phyloP scores from a whole-genome alignment of 169 alveolate genomes.

The Neospora caninum region DNA sequence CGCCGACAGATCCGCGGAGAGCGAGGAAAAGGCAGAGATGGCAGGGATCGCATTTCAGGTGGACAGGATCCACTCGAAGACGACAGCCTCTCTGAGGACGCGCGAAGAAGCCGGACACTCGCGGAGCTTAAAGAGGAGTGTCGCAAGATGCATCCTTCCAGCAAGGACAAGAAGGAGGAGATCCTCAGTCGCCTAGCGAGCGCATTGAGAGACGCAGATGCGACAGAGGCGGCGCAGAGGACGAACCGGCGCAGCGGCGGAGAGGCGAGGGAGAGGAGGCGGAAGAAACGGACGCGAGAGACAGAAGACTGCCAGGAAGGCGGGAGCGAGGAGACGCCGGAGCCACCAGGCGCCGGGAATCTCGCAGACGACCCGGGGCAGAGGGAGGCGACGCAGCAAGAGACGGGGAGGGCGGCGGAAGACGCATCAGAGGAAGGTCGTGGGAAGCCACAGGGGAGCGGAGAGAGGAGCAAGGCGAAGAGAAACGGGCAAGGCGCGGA shows the following conservation, averaged over 20 bases:
- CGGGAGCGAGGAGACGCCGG: neutral
- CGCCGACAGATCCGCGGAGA: neutral
- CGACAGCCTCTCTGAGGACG: neutral
- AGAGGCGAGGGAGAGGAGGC: neutral
- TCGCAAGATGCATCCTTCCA: conserved; percentile 41
- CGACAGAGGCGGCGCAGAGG: neutral
- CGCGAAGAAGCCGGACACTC: neutral
- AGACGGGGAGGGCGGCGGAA: neutral
- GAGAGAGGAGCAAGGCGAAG: neutral
- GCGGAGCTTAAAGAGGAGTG: conserved; percentile 35
- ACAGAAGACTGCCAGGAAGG: neutral
- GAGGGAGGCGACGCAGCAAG: neutral
- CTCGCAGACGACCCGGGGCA: no score
- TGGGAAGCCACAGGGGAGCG: neutral
- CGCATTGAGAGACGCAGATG: neutral
- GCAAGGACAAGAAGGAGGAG: conserved; percentile 48
- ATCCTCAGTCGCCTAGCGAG: neutral
- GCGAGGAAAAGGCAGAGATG: neutral
- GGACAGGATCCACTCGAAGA: neutral
- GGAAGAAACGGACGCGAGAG: neutral
- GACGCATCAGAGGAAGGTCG: neutral
- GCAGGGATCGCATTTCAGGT: neutral
- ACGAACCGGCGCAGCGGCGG: neutral
- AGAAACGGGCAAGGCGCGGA: neutral
- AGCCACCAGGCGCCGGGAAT: neutral